Evolutionary conservation across 176 grass and related monocot species (phyloP).

Genomic region (Dactylis glomerata): DNA sequence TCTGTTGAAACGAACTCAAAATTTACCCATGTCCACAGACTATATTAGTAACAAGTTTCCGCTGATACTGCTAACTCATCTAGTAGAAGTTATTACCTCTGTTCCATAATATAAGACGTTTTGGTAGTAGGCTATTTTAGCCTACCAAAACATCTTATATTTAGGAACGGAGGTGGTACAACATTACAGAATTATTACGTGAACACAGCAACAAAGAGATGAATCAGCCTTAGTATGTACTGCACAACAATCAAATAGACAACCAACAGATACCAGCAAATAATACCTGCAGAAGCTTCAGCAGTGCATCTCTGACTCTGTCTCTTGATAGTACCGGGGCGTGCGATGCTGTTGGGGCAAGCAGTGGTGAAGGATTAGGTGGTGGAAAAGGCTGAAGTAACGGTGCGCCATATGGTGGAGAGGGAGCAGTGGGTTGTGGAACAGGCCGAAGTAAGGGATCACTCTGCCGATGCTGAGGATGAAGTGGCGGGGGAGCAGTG

Average conservation of each 20-base stretch:
- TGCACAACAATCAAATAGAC: background rate
- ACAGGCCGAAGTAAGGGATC: background rate
- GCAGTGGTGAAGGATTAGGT: conserved; percentile 31
- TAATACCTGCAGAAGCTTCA: conserved; percentile 65
- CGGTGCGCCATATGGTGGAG: conserved; percentile 36
- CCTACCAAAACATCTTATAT: too few species aligned
- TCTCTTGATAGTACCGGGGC: conserved; percentile 42
- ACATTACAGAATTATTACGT: background rate
- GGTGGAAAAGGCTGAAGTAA: conserved; percentile 50
- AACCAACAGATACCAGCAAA: background rate
- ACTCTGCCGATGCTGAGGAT: background rate
- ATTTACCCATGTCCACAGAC: background rate
- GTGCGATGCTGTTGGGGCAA: conserved; percentile 36
- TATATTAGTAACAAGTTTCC: background rate
- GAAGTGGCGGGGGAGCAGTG: background rate
- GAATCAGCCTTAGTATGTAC: background rate
- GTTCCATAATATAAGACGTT: too few species aligned
- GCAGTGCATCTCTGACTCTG: conserved; percentile 34
- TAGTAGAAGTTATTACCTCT: too few species aligned
- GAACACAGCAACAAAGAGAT: background rate
- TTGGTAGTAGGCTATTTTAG: too few species aligned
- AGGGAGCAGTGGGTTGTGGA: background rate
- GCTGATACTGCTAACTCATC: background rate
- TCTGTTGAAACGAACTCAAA: too few species aligned
- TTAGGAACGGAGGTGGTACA: too few species aligned